Evolutionary conservation across 2,329 filamentous ascomycete genomes (phyloP), one percentile per base, ranked within the genome.

Genomic region (Cytospora piceae): DNA sequence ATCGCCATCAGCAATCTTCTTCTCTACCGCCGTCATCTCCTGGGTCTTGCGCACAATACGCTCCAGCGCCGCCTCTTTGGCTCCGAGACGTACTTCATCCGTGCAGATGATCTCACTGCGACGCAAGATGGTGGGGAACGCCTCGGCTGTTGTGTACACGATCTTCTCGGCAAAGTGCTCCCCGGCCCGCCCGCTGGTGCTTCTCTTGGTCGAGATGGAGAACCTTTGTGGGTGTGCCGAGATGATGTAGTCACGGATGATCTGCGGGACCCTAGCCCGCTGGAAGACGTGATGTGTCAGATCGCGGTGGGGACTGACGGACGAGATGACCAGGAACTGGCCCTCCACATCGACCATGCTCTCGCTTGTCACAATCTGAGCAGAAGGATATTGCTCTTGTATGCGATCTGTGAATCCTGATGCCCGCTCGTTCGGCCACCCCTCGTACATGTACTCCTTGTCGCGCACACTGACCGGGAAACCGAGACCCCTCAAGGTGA

Each of bases 401-500:
- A 98, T 92, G 58, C 92, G 90, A 74, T 97, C 94, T 1, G 92
- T 92, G 72, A 98, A 98, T 5, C 88, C 89, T 1, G 88, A 87
- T 51, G 92, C 87, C 27, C 91, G 87, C 77, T 98, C 94, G 8
- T 83, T 87, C 0, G 90, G 84, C 1, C 88, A 86, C 0, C 92
- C 93, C 77, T 98, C 93, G 72, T 96, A 96, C 63, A 98, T 90
- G 76, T 93, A 98, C 66, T 94, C 90, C 78, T 97, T 97, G 76
- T 97, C 93, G 60, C 93, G 86, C 27, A 98, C 77, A 58, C 85
- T 90, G 1, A 87, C 73, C 1, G 94, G 92, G 77, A 97, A 98
- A 0, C 94, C 94, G 63, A 97, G 86, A 6, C 94, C 94, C 73
- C 90, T 92, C 80, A 95, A 98, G 15, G 89, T 84, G 32, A 98